Evolutionary conservation across 129 eudicot species (phyloP).

Genomic region (Tagetes erecta): DNA sequence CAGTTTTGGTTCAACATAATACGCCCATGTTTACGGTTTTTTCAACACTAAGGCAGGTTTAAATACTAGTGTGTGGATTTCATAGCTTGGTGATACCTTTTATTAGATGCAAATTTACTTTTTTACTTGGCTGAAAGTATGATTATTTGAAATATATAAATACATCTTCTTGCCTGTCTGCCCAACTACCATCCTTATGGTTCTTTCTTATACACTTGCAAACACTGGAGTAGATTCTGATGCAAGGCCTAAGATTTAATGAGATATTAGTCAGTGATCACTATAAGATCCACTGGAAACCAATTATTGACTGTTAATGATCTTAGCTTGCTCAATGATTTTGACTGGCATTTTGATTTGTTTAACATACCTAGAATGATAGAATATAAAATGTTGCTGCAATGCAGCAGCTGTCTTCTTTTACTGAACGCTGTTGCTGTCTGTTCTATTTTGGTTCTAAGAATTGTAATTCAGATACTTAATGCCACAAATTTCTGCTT

Average conservation of each 20-base stretch:
- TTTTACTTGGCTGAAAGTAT: conserved; percentile 12
- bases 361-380: no score
- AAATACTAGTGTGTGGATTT: conserved; percentile 12
- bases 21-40: conserved; percentile 18
- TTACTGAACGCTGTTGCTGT: no score
- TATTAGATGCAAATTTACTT: not conserved
- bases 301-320: conserved; percentile 8
- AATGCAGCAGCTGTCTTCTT: no score
- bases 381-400: no score
- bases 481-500: no score
- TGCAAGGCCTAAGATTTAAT: not conserved
- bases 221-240: conserved; percentile 5
- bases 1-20: conserved; percentile 15
- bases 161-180: not conserved
- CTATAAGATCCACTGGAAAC: conserved; percentile 3
- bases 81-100: conserved; percentile 21
- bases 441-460: no score
- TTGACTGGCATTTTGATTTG: not conserved
- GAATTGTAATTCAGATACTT: no score
- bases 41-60: not conserved
- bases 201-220: not conserved
- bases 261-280: conserved; percentile 19
- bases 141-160: not conserved
- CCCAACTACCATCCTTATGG: not conserved
- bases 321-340: conserved; percentile 11